Conservation (phyloP, 2,329 filamentous ascomycete species). For the Colletotrichum ledebouriae region DNA sequence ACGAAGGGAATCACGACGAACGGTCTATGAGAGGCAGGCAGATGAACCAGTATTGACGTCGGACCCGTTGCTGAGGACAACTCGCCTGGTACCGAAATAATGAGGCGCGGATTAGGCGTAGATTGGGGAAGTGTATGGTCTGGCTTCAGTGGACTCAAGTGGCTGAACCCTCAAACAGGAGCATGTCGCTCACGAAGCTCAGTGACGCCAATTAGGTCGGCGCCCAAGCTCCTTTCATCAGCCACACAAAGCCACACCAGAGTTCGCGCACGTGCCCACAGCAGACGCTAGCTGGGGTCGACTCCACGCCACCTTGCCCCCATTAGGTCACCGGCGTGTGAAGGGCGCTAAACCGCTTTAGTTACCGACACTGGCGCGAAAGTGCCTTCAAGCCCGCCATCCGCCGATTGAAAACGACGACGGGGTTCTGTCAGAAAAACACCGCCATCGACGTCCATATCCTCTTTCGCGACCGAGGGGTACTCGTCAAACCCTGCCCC, state of each 20-base stretch:
- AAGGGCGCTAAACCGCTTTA: slow-evolving; percentile 39
- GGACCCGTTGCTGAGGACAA: slow-evolving; percentile 36
- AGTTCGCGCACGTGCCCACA: not conserved
- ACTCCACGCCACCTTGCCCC: not conserved
- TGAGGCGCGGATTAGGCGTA: slow-evolving; percentile 5
- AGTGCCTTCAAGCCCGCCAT: slow-evolving; percentile 22
- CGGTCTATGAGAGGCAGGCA: slow-evolving; percentile 8
- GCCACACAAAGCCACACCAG: not conserved
- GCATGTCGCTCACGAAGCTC: not conserved
- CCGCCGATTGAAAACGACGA: slow-evolving; percentile 26
- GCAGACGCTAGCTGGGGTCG: not conserved
- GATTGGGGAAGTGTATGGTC: not conserved
- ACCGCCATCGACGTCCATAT: slow-evolving; percentile 9
- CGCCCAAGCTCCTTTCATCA: slow-evolving; percentile 1
- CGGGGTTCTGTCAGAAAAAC: slow-evolving; percentile 15
- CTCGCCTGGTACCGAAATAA: slow-evolving; percentile 26
- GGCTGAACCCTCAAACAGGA: not conserved
- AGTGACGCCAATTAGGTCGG: not conserved
- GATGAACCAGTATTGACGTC: slow-evolving; percentile 15
- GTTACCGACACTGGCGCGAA: slow-evolving; percentile 34
- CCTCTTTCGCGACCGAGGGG: slow-evolving; percentile 13
- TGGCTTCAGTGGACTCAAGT: slow-evolving; percentile 7
- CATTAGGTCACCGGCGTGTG: slow-evolving; percentile 38
- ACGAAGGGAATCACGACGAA: not conserved
- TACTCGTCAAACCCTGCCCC: not conserved